Evolutionary conservation across 257 asterid species (phyloP).

Genomic region (Salvia miltiorrhiza): DNA sequence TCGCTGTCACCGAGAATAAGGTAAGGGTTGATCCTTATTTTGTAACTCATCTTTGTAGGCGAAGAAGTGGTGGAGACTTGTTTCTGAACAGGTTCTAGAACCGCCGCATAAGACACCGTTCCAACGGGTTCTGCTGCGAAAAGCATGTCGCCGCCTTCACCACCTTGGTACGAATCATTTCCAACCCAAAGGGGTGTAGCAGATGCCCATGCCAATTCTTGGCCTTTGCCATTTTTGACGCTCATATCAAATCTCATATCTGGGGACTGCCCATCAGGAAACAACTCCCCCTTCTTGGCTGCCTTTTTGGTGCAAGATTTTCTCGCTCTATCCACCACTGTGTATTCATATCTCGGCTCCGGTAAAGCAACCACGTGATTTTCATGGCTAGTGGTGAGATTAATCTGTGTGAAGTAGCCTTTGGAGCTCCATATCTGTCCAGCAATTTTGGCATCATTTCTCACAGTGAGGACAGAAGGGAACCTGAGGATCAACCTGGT

Average conservation of each 20-base stretch:
- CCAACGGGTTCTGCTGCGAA: neutral
- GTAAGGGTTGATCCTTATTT: constrained; percentile 19
- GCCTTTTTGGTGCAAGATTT: constrained; percentile 24
- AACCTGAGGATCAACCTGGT: constrained; percentile 44
- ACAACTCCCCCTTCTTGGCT: constrained; percentile 1
- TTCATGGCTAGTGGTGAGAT: constrained; percentile 9
- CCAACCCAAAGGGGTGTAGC: neutral
- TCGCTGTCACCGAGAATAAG: too few relatives aligned
- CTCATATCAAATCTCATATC: constrained; percentile 1
- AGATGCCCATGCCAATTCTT: neutral
- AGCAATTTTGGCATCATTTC: constrained; percentile 20
- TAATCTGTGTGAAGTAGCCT: constrained; percentile 36
- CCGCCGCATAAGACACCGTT: neutral
- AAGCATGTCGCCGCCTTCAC: neutral
- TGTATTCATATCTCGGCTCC: constrained; percentile 51
- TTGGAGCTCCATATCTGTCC: constrained; percentile 61
- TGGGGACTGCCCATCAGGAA: neutral
- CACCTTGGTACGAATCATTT: neutral
- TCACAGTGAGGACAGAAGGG: constrained; percentile 42
- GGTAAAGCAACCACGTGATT: constrained; percentile 1
- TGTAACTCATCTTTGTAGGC: constrained; percentile 25
- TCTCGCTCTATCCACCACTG: constrained; percentile 34
- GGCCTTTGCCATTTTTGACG: neutral
- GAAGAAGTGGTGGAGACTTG: neutral
- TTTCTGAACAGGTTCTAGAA: neutral